Conservation (phyloP, 306 rosid genomes). For the Cyamopsis tetragonoloba region DNA sequence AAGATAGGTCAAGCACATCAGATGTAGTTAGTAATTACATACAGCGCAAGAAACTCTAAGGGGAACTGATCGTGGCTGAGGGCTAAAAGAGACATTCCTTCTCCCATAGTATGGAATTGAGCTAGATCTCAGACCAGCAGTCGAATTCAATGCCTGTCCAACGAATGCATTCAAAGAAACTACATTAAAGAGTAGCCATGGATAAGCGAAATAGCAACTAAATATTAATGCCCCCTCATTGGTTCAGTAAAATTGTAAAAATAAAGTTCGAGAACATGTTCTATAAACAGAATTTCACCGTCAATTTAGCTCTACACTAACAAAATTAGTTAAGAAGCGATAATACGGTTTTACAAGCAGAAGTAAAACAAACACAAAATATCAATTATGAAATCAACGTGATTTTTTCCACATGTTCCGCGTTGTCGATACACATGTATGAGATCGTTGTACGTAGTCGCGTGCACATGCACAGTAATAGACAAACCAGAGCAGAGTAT, state of each 20-base stretch:
- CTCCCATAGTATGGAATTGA: conserved; percentile 40
- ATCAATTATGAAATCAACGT: neutral
- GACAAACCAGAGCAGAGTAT: neutral
- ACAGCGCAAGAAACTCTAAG: conserved; percentile 63
- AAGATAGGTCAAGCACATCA: neutral
- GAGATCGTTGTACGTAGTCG: neutral
- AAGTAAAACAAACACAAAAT: neutral
- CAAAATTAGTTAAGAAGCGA: neutral
- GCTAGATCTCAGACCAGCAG: conserved; percentile 26
- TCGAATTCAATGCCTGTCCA: conserved; percentile 40
- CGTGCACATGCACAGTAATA: neutral
- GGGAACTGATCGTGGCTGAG: conserved; percentile 21
- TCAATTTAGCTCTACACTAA: neutral
- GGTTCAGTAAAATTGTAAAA: too few species aligned
- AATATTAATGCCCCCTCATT: neutral
- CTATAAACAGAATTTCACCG: too few species aligned
- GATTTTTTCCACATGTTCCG: neutral
- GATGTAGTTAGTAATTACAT: conserved; percentile 31
- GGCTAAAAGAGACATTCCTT: conserved; percentile 36
- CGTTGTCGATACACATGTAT: neutral
- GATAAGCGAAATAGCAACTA: neutral
- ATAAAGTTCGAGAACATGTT: too few species aligned
- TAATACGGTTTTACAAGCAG: neutral
- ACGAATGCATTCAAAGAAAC: conserved; percentile 11
- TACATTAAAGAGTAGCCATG: neutral